Evolutionary conservation across 1,284 basidiomycete genomes (phyloP).

Genomic region (Ganoderma lingzhi): DNA sequence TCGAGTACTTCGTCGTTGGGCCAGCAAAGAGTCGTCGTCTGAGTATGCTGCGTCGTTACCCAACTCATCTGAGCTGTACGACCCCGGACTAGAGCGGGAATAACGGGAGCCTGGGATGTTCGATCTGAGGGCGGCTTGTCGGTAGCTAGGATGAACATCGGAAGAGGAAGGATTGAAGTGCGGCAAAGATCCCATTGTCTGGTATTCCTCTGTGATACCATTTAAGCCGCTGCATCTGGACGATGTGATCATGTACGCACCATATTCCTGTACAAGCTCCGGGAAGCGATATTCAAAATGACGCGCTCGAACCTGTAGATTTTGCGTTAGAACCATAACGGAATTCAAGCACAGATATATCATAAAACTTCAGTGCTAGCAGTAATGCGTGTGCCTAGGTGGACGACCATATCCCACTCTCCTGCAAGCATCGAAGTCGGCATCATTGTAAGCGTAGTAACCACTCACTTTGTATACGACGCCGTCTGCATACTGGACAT

Average conservation of each 20-base stretch:
- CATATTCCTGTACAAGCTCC: constrained; percentile 61
- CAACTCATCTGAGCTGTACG: constrained; percentile 30
- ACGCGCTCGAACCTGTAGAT: constrained; percentile 35
- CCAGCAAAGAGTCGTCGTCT: constrained; percentile 10
- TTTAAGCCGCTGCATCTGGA: constrained; percentile 20
- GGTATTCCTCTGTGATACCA: constrained; percentile 49
- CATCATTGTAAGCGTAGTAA: not conserved
- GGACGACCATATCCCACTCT: not conserved
- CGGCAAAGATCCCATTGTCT: constrained; percentile 49
- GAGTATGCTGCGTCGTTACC: constrained; percentile 31
- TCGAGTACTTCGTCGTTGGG: constrained; percentile 26
- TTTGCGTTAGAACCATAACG: not conserved
- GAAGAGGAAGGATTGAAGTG: constrained; percentile 68
- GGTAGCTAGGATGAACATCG: constrained; percentile 68
- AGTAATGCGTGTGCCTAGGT: not conserved
- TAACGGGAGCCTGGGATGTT: constrained; percentile 24
- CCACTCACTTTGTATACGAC: constrained; percentile 63
- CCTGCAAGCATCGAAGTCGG: not conserved
- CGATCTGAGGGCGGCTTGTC: constrained; percentile 48
- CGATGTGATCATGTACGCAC: constrained; percentile 49
- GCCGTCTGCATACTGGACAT: constrained; percentile 63
- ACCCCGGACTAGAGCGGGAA: constrained; percentile 17
- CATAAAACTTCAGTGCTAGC: not conserved
- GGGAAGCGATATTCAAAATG: constrained; percentile 48
- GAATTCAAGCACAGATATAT: not conserved